phyloP scores from a whole-genome alignment of 345 rosid genomes.

The Corchorus capsularis region DNA sequence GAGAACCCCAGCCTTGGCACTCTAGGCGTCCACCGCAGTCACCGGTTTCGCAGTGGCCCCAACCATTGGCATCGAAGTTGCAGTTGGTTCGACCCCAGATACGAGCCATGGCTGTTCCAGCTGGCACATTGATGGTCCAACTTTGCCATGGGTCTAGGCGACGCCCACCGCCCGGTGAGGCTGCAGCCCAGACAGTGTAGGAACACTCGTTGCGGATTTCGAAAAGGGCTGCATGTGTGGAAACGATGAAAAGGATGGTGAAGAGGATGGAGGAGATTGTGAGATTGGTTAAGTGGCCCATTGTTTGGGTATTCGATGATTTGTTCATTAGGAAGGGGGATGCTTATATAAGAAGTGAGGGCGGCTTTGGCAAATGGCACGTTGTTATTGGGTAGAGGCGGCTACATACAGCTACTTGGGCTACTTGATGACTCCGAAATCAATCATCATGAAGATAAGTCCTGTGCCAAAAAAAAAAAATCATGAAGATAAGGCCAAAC shows the following conservation, averaged over 20 bases:
- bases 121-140: constrained; percentile 31
- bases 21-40: constrained; percentile 51
- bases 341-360: background rate
- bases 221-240: constrained; percentile 31
- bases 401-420: background rate
- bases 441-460: background rate
- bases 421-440: background rate
- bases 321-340: background rate
- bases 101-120: constrained; percentile 39
- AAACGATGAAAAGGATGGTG: constrained; percentile 12
- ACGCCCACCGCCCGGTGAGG: constrained; percentile 46
- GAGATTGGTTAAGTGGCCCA: constrained; percentile 9
- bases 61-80: constrained; percentile 28
- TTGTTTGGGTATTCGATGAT: background rate
- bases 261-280: background rate
- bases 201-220: constrained; percentile 28
- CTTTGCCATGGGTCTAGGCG: constrained; percentile 32
- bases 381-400: constrained; percentile 7
- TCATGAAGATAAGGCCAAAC: background rate
- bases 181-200: constrained; percentile 48
- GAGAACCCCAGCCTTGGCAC: constrained; percentile 50
- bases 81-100: constrained; percentile 46
- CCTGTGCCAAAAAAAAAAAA: too few species aligned
- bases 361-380: background rate
- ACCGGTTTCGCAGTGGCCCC: constrained; percentile 49